A percentile compares a stretch with the other conserved stretches of the same genome.
phyloP scores from a whole-genome alignment of 2,329 filamentous ascomycete species.

The Colletotrichum destructivum region DNA sequence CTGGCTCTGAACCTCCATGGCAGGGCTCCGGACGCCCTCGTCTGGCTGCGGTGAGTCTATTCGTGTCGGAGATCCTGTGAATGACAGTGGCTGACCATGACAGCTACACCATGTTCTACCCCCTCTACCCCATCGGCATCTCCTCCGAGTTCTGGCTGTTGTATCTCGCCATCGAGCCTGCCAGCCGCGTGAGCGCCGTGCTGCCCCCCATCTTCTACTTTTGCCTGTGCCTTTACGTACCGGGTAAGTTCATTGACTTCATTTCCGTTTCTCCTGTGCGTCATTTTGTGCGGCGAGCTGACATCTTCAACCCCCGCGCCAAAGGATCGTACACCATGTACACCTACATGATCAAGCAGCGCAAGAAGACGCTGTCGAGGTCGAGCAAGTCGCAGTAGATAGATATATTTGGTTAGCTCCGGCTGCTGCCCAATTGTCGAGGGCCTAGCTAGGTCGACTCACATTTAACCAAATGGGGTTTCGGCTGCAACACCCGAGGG shows the following conservation, averaged over 20 bases:
- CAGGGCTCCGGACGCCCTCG: constrained; percentile 75
- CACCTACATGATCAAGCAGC: constrained; percentile 94
- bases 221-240: constrained; percentile 83
- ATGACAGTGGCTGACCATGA: not conserved
- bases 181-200: constrained; percentile 60
- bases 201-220: constrained; percentile 73
- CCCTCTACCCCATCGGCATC: constrained; percentile 94
- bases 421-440: too few species aligned
- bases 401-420: not conserved
- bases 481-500: constrained; percentile 22
- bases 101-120: constrained; percentile 88
- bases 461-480: constrained; percentile 1
- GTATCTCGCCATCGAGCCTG: constrained; percentile 76
- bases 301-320: not conserved
- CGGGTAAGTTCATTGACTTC: constrained; percentile 69
- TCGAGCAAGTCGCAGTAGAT: constrained; percentile 10
- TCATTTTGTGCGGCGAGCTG: not conserved
- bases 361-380: constrained; percentile 81
- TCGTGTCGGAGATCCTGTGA: not conserved
- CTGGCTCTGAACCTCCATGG: constrained; percentile 82
- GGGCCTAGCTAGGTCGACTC: not conserved
- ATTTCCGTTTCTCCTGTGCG: accelerated
- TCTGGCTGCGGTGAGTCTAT: constrained; percentile 74
- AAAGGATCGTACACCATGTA: constrained; percentile 80
- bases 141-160: constrained; percentile 88